These are phyloP conservation scores for Senecio squalidus DNA, from an alignment of 140 eudicot genomes.

Conservation along the genomic window DNA sequence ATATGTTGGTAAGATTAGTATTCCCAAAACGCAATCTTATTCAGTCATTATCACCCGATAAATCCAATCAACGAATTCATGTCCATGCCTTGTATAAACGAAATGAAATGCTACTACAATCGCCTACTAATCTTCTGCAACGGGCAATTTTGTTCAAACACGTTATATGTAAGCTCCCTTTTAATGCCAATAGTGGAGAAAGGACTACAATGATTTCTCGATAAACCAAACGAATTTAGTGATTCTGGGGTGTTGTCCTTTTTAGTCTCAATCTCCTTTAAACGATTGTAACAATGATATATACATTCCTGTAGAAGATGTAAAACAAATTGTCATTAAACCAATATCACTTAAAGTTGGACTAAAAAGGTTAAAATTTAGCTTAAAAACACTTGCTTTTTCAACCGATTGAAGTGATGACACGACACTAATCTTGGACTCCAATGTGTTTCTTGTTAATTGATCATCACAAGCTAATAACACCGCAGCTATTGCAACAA, in stretches of 20 bases:
- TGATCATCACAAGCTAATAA: slow-evolving; percentile 54
- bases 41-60: slow-evolving; percentile 19
- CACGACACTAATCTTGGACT: slow-evolving; percentile 44
- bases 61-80: slow-evolving; percentile 37
- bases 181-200: slow-evolving; percentile 36
- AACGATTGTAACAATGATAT: slow-evolving; percentile 41
- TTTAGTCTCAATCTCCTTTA: slow-evolving; percentile 37
- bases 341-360: background rate
- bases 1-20: slow-evolving; percentile 40
- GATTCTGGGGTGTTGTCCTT: slow-evolving; percentile 49
- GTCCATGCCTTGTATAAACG: too few relatives aligned
- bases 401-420: slow-evolving; percentile 47
- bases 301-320: slow-evolving; percentile 31
- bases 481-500: slow-evolving; percentile 68
- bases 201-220: slow-evolving; percentile 21
- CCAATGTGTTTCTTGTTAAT: slow-evolving; percentile 38
- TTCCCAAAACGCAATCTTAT: slow-evolving; percentile 25
- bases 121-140: slow-evolving; percentile 30
- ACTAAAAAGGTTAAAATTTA: background rate
- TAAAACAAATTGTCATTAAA: slow-evolving; percentile 10
- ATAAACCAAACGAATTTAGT: slow-evolving; percentile 10
- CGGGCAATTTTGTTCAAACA: slow-evolving; percentile 36
- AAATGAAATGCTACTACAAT: slow-evolving; percentile 23
- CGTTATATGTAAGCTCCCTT: slow-evolving; percentile 43
- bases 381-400: slow-evolving; percentile 43